Conservation (phyloP, 2,329 filamentous ascomycete species). For the Stachybotrys chartarum region DNA sequence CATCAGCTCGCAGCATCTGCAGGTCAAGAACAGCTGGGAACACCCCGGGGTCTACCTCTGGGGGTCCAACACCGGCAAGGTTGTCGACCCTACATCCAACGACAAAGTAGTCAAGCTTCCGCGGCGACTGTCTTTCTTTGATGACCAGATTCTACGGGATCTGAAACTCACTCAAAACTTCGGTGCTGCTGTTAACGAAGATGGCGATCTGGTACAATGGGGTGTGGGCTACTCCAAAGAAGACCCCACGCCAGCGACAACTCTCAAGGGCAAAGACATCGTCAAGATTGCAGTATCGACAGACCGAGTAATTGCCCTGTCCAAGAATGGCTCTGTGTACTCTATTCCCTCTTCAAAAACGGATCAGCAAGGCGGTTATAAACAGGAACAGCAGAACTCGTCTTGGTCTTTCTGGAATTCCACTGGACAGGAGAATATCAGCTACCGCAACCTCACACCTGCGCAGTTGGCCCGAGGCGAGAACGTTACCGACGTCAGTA, state of each 20-base stretch:
- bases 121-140: slow-evolving; percentile 71
- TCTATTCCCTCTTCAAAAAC: slow-evolving; percentile 70
- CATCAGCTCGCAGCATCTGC: slow-evolving; percentile 78
- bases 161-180: slow-evolving; percentile 78
- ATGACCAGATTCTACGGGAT: slow-evolving; percentile 77
- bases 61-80: slow-evolving; percentile 79
- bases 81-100: slow-evolving; percentile 77
- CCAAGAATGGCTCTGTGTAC: slow-evolving; percentile 70
- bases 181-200: slow-evolving; percentile 80
- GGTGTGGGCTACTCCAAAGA: slow-evolving; percentile 66
- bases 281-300: slow-evolving; percentile 67
- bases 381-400: slow-evolving; percentile 45
- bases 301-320: slow-evolving; percentile 77
- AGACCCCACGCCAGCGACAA: slow-evolving; percentile 57
- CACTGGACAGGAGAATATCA: slow-evolving; percentile 36
- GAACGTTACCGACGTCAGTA: slow-evolving; percentile 64
- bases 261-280: slow-evolving; percentile 76
- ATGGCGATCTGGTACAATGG: slow-evolving; percentile 89
- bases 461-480: slow-evolving; percentile 59
- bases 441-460: slow-evolving; percentile 68
- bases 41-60: slow-evolving; percentile 88
- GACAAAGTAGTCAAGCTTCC: slow-evolving; percentile 76
- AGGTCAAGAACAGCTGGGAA: slow-evolving; percentile 75
- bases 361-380: slow-evolving; percentile 61
- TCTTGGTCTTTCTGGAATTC: slow-evolving; percentile 68